phyloP scores from a whole-genome alignment of 2,329 filamentous ascomycete species.

The Colletotrichum higginsianum region DNA sequence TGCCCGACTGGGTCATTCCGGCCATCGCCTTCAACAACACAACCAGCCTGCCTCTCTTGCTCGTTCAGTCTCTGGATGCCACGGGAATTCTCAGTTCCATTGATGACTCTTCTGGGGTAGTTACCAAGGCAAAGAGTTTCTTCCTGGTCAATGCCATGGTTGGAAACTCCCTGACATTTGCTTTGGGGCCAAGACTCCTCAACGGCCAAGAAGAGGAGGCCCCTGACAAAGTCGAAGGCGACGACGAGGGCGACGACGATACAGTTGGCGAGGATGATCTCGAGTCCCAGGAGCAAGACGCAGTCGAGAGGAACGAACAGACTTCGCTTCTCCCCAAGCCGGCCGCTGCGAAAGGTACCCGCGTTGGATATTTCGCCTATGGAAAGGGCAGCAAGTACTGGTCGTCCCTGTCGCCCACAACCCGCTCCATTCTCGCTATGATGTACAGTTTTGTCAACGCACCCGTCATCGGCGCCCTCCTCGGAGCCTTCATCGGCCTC shows the following conservation, averaged over 20 bases:
- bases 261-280: not conserved
- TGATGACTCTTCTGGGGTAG: conserved; percentile 59
- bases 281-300: conserved; percentile 34
- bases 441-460: conserved; percentile 70
- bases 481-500: conserved; percentile 73
- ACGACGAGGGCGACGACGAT: not conserved
- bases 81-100: conserved; percentile 71
- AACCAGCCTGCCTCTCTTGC: conserved; percentile 61
- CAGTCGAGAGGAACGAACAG: conserved; percentile 32
- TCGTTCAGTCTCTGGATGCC: conserved; percentile 58
- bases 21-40: conserved; percentile 67
- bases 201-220: conserved; percentile 41
- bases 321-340: conserved; percentile 34
- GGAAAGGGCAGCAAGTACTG: conserved; percentile 31
- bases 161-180: conserved; percentile 75
- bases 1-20: conserved; percentile 62
- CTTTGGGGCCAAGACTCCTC: conserved; percentile 65
- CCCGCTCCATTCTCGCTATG: conserved; percentile 54
- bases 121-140: conserved; percentile 75
- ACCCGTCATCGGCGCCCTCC: conserved; percentile 71
- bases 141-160: conserved; percentile 77
- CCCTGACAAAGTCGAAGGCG: conserved; percentile 12
- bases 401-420: conserved; percentile 17
- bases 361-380: conserved; percentile 16
- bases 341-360: conserved; percentile 51